Evolutionary conservation across 345 rosid species (phyloP), one percentile per base, ranked within the genome.

Genomic region (Xanthoceras sorbifolium): DNA sequence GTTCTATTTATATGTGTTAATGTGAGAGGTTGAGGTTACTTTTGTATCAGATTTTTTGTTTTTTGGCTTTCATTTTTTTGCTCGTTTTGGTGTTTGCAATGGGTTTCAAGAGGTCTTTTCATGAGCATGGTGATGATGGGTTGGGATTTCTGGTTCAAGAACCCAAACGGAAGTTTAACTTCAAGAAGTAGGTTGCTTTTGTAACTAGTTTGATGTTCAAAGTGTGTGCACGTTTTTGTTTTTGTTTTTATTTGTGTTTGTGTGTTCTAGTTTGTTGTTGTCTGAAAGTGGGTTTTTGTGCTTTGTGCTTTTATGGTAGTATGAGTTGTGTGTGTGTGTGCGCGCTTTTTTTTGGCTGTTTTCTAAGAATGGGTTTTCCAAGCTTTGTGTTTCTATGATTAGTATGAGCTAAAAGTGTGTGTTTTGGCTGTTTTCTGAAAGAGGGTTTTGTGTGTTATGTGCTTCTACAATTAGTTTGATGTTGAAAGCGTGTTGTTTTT

Each of bases 31-130:
- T 31, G 18, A 10, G 34, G 57, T 28, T 28, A 62, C 3, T 12
- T 22, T 1, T 26, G 17, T 32, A 28, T 34, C 0, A 26, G 0
- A 38, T 26, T 62, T 26, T 62, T 72, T 28, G 5, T 32, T n/a
- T 9, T 61, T 25, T 48, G 17, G 8, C 6, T 20, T 9, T 67
- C 11, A 34, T 46, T 64, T 54, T 8, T 76, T 50, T n/a, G 20
- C n/a, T n/a, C n/a, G n/a, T n/a, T n/a, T n/a, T n/a, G 9, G 50
- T 5, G 22, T 25, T 8, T 7, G 31, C 15, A 22, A 87, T 82
- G 87, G 71, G 29, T 75, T 15, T 26, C 59, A 89, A 89, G 62
- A 77, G 83, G 82, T 65, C 78, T 77, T 78, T 72, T 57, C n/a
- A 70, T 57, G 82, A 52, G 9, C 82, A 46, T 64, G 83, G 77